phyloP scores from a whole-genome alignment of 2,329 filamentous ascomycete genomes.

The Aureobasidium pullulans region DNA sequence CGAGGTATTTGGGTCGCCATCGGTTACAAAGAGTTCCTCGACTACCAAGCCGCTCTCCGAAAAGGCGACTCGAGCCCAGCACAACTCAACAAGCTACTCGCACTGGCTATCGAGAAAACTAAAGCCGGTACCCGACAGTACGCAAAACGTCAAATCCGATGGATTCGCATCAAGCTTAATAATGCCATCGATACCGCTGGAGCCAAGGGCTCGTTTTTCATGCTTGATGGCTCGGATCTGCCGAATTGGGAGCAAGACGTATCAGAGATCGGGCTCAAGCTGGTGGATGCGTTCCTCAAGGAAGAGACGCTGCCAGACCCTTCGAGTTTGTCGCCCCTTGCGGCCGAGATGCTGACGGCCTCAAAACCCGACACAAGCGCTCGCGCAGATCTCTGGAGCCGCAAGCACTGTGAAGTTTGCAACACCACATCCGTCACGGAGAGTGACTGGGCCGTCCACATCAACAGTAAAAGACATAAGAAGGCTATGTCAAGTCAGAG shows the following conservation, averaged over 20 bases:
- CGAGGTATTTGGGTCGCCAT: conserved; percentile 95
- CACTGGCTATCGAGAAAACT: conserved; percentile 61
- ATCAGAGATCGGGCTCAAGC: conserved; percentile 52
- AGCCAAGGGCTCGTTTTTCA: conserved; percentile 55
- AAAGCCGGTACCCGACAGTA: conserved; percentile 83
- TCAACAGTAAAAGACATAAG: conserved; percentile 48
- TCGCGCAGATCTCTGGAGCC: conserved; percentile 39
- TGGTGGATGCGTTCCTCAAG: conserved; percentile 58
- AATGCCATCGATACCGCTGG: conserved; percentile 55
- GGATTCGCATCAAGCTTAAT: conserved; percentile 79
- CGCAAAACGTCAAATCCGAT: conserved; percentile 73
- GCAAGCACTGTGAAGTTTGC: conserved; percentile 65
- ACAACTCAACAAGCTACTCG: conserved; percentile 50
- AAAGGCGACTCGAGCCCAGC: conserved; percentile 22
- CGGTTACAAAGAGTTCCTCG: conserved; percentile 84
- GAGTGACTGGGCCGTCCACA: conserved; percentile 51
- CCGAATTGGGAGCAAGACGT: conserved; percentile 57
- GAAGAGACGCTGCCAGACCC: conserved; percentile 49
- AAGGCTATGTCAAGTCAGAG: conserved; percentile 24
- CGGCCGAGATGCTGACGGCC: conserved; percentile 50
- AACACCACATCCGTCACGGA: conserved; percentile 47
- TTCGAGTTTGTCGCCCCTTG: conserved; percentile 46
- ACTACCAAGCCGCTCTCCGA: conserved; percentile 49
- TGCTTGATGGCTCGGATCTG: conserved; percentile 73
- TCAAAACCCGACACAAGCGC: conserved; percentile 43